These are phyloP conservation scores for Aspergillus hortae DNA, from an alignment of 2,329 filamentous ascomycete genomes.

Conservation along the genomic window DNA sequence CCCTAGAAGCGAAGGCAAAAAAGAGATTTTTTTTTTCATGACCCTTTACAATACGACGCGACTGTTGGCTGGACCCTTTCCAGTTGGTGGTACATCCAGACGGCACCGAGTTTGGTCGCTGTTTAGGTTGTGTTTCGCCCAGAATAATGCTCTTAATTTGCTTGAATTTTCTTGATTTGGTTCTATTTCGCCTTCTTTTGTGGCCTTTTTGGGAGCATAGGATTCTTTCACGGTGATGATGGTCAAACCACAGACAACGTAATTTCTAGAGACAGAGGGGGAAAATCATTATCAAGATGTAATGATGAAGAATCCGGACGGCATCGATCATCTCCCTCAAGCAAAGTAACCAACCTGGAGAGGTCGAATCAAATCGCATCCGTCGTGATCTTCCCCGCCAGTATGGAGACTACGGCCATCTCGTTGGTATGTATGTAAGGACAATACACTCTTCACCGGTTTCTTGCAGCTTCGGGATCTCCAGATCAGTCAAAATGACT, in stretches of 20 bases:
- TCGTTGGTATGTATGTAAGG: too few species aligned
- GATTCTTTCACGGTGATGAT: too few species aligned
- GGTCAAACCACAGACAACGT: too few species aligned
- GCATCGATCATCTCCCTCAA: not conserved
- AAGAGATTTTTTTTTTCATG: not conserved
- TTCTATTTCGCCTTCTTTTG: not conserved
- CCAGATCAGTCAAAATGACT: too few species aligned
- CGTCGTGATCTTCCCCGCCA: not conserved
- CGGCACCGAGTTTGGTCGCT: not conserved
- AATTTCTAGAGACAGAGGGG: too few species aligned
- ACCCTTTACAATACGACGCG: not conserved
- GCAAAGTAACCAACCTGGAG: slow-evolving; percentile 7
- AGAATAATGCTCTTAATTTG: slow-evolving; percentile 1
- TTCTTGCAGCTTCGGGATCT: not conserved
- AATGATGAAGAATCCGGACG: too few species aligned
- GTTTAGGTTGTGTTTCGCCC: not conserved
- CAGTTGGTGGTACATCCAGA: not conserved
- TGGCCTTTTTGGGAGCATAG: not conserved
- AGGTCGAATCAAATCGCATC: slow-evolving; percentile 8
- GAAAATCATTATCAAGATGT: too few species aligned
- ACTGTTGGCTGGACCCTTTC: slow-evolving; percentile 1
- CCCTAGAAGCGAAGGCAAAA: slow-evolving; percentile 5
- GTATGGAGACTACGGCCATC: not conserved
- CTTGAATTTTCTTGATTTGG: not conserved
- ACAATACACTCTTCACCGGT: not conserved